Evolutionary conservation across 768 basidiomycete species (phyloP), one percentile per base, ranked within the genome.

Genomic region (Pulveroboletus sp.): DNA sequence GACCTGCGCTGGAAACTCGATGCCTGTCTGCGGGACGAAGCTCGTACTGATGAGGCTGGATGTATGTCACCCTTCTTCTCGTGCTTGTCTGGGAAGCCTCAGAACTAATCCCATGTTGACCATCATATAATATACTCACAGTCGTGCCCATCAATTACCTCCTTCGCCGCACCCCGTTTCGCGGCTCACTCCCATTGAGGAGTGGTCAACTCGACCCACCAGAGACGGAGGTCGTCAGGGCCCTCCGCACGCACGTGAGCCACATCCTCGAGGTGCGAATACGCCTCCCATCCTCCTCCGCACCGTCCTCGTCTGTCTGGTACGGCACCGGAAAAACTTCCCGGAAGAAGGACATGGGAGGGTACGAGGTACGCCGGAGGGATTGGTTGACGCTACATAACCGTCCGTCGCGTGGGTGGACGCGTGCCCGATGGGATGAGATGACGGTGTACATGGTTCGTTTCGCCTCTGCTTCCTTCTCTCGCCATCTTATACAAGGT

Each of bases 381-480:
- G 72, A 73, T 50, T 76, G 74, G 77, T 57, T 57, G 15, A 56
- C 28, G 28, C 51, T 56, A 43, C 57, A 38, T 18, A 59, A 54
- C 35, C 60, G 45, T 49, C 57, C 33, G 39, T 61, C 46, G 44
- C 66, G 43, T 56, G 58, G 51, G 62, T 69, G 59, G 47, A 57
- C 63, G 50, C 60, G 75, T 59, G 64, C 62, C 11, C 74, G 81
- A 11, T 91, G 89, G 89, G 78, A 86, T 8, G 62, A 73, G 2
- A 57, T 76, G 47, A 87, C 84, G 0, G 55, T 85, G 9, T 93
- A 92, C 58, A 63, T 89, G 56, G 89, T 91, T 54, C 37, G 11
- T 27, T 43, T 14, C 30, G n/a, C 26, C 3, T 3, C 11, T 21
- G 21, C 21, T 21, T 21, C 21, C 21, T 21, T 21, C 21, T 21